These are phyloP conservation scores for Phytophthora macrochlamydospora DNA, from an alignment of 352 stramenopile genomes.

Conservation along the genomic window DNA sequence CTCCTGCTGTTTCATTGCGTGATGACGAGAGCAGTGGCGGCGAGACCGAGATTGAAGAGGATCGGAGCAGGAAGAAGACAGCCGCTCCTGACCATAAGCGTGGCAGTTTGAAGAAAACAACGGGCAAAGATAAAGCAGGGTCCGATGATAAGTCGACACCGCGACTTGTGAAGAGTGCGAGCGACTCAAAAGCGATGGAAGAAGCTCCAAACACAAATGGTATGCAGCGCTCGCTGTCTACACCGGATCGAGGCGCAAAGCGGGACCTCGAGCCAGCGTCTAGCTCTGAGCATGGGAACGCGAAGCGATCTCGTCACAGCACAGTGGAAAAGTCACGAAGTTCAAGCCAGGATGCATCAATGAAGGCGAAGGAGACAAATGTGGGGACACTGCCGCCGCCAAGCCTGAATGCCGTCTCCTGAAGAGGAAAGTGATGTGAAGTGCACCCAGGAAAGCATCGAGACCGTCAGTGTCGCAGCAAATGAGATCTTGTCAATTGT, in stretches of 20 bases:
- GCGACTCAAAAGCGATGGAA: constrained; percentile 12
- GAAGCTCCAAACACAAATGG: not conserved
- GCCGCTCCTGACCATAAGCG: constrained; percentile 12
- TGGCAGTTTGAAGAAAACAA: not conserved
- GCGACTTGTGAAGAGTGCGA: constrained; percentile 21
- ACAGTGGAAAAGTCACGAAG: not conserved
- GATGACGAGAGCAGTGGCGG: constrained; percentile 56
- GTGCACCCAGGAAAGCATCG: not conserved
- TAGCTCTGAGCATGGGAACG: not conserved
- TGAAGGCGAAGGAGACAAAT: not conserved
- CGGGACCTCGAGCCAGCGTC: constrained; percentile 9
- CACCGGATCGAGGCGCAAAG: constrained; percentile 24
- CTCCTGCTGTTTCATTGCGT: constrained; percentile 30
- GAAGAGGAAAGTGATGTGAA: not conserved
- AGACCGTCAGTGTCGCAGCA: constrained; percentile 1
- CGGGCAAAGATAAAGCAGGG: not conserved
- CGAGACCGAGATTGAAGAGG: constrained; percentile 68
- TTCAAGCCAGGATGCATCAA: constrained; percentile 1
- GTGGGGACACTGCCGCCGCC: not conserved
- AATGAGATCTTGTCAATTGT: not conserved
- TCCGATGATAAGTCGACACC: constrained; percentile 2
- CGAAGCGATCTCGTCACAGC: constrained; percentile 30
- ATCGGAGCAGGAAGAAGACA: constrained; percentile 43
- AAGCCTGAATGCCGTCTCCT: not conserved
- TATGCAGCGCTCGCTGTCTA: constrained; percentile 31